phyloP scores from a whole-genome alignment of 2,329 filamentous ascomycete species.

The Cryphonectria naterciae region DNA sequence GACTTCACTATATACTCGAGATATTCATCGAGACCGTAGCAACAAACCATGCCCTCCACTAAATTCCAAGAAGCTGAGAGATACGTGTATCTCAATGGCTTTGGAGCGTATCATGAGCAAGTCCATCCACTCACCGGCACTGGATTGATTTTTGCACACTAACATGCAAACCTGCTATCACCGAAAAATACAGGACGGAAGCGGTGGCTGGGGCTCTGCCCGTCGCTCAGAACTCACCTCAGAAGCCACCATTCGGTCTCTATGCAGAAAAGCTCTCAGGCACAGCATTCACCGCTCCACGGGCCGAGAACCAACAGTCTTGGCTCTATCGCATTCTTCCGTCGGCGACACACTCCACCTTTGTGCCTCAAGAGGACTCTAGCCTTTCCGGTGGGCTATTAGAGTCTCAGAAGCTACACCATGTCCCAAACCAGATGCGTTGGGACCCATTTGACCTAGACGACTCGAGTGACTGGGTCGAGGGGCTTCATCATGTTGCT shows the following conservation, averaged over 20 bases:
- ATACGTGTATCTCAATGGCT: constrained; percentile 3
- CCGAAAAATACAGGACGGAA: constrained; percentile 55
- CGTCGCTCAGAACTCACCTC: constrained; percentile 70
- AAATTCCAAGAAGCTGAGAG: background rate
- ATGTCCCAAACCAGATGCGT: constrained; percentile 81
- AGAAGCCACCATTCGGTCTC: constrained; percentile 69
- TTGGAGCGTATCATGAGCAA: constrained; percentile 7
- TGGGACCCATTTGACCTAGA: constrained; percentile 81
- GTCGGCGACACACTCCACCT: constrained; percentile 53
- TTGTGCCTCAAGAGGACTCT: constrained; percentile 48
- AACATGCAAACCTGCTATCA: constrained; percentile 13
- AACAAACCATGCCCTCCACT: background rate
- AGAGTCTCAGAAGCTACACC: constrained; percentile 52
- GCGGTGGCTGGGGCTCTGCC: constrained; percentile 69
- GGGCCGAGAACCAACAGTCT: constrained; percentile 61
- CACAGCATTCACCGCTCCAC: constrained; percentile 62
- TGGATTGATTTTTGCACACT: background rate
- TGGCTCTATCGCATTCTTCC: constrained; percentile 66
- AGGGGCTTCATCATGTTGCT: constrained; percentile 64
- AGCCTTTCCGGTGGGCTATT: background rate
- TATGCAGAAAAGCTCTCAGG: constrained; percentile 71
- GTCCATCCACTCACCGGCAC: background rate
- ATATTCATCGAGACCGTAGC: background rate
- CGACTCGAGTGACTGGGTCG: constrained; percentile 53
- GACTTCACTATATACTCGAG: background rate